phyloP scores from a whole-genome alignment of 2,329 filamentous ascomycete species.

The Aspergillus ochraceoroseus region DNA sequence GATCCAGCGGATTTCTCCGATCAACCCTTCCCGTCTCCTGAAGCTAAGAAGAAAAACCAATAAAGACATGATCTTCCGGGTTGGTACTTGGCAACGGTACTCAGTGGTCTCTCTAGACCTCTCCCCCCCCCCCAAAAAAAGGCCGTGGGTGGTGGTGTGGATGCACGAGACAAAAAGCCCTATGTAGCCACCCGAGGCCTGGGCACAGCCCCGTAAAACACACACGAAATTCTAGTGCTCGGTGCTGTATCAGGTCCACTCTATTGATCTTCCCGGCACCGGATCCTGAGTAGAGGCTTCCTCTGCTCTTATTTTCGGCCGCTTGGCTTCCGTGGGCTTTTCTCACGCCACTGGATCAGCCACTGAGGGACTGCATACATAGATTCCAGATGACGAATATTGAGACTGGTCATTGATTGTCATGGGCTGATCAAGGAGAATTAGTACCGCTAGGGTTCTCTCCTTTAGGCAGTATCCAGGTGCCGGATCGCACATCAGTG shows the following conservation, averaged over 20 bases:
- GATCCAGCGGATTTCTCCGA: conserved; percentile 6
- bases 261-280: conserved; percentile 1
- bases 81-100: conserved; percentile 7
- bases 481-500: conserved; percentile 7
- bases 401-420: conserved; percentile 19
- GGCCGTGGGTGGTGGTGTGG: conserved; percentile 5
- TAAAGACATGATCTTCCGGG: conserved; percentile 2
- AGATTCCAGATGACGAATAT: conserved; percentile 5
- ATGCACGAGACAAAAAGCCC: conserved; percentile 22
- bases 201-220: conserved; percentile 17
- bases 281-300: too few relatives aligned
- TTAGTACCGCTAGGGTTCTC: conserved; percentile 7
- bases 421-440: conserved; percentile 8
- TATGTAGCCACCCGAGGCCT: conserved; percentile 27
- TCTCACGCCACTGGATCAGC: conserved; percentile 7
- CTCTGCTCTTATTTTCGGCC: background rate
- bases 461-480: conserved; percentile 13
- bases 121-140: background rate
- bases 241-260: background rate
- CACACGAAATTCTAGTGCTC: conserved; percentile 7
- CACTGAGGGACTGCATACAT: background rate
- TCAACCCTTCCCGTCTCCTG: conserved; percentile 13
- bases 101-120: background rate
- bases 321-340: background rate
- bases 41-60: too few relatives aligned